phyloP scores from a whole-genome alignment of 2,329 filamentous ascomycete species.

The Dactylellina leptospora region DNA sequence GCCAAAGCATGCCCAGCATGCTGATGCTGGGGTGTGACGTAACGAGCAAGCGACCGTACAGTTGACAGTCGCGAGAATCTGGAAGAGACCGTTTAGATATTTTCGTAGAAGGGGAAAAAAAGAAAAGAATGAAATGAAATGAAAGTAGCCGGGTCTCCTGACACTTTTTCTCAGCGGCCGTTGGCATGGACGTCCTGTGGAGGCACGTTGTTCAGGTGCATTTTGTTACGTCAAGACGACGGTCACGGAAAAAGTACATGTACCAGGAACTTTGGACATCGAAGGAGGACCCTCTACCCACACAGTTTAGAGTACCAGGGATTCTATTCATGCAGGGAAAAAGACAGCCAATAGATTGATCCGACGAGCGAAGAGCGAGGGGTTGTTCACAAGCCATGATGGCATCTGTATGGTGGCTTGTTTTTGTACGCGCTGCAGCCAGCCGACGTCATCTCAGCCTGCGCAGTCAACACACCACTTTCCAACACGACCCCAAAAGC shows the following conservation, averaged over 20 bases:
- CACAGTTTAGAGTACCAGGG: conserved; percentile 9
- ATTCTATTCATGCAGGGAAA: conserved; percentile 28
- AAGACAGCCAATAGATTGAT: conserved; percentile 15
- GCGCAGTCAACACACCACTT: not conserved
- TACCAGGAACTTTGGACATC: conserved; percentile 12
- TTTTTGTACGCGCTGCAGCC: conserved; percentile 1
- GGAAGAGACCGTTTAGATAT: not conserved
- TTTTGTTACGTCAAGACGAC: not conserved
- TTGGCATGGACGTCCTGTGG: not conserved
- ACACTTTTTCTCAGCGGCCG: conserved; percentile 5
- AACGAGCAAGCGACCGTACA: too few relatives aligned
- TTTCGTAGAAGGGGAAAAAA: not conserved
- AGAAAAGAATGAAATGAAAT: conserved; percentile 12
- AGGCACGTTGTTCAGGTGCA: too few relatives aligned
- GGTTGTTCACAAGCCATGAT: not conserved
- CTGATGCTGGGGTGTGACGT: conserved; percentile 19
- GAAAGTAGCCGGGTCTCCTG: conserved; percentile 11
- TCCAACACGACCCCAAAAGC: conserved; percentile 4
- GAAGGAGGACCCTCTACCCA: not conserved
- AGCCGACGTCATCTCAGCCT: conserved; percentile 25
- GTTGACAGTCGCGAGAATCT: too few relatives aligned
- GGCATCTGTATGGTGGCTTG: not conserved
- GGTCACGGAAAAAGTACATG: conserved; percentile 28
- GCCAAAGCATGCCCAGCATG: too few relatives aligned
- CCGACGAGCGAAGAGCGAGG: not conserved